Conservation (phyloP, 140 eudicot genomes). For the Oenanthe javanica region DNA sequence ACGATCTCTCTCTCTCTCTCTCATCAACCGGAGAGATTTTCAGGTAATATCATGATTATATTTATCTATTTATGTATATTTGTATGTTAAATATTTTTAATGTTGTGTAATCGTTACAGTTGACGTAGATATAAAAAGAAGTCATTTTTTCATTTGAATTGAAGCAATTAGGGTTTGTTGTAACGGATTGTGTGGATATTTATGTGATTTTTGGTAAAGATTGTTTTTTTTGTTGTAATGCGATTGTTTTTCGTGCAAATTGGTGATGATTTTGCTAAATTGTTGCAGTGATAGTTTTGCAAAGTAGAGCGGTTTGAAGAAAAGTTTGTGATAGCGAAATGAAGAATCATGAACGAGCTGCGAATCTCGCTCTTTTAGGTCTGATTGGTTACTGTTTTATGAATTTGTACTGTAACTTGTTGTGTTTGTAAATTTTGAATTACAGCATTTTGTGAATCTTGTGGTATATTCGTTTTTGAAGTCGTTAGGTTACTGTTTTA, state of each 20-base stretch:
- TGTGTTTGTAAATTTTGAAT: background rate
- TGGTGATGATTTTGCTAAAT: background rate
- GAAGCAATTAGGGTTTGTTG: background rate
- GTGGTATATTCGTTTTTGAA: too few relatives aligned
- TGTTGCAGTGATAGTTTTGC: background rate
- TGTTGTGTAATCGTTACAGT: background rate
- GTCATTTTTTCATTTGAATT: background rate
- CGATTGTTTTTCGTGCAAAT: background rate
- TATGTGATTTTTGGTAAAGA: background rate
- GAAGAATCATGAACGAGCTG: constrained; percentile 80
- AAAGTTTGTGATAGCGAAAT: constrained; percentile 13
- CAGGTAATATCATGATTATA: background rate
- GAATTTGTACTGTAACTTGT: background rate
- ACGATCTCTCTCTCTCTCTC: background rate
- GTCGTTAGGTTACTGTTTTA: background rate
- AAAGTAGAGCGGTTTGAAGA: background rate
- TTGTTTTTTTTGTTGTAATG: background rate
- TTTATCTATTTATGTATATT: background rate
- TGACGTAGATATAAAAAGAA: background rate
- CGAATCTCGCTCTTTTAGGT: constrained; percentile 82
- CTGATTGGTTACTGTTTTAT: constrained; percentile 1
- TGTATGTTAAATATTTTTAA: background rate
- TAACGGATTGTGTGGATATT: background rate
- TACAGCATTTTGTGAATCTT: background rate
- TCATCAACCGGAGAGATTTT: background rate